These are phyloP conservation scores for Tetracladium maxilliforme DNA, from an alignment of 2,329 filamentous ascomycete genomes.

Conservation along the genomic window DNA sequence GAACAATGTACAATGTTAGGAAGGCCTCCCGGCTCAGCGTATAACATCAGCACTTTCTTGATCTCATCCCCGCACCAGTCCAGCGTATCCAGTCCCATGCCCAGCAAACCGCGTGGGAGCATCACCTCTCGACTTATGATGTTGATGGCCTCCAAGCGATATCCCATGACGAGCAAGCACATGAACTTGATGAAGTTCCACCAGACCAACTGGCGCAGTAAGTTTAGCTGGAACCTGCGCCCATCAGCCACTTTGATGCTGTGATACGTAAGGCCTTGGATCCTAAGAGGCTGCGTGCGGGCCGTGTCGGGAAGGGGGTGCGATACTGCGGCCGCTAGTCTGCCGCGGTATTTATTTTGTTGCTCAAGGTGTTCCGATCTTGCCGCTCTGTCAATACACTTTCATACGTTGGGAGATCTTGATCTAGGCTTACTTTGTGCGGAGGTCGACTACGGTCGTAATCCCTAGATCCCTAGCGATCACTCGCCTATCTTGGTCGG, in stretches of 20 bases:
- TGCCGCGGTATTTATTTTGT: too few relatives aligned
- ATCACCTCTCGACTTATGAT: slow-evolving; percentile 60
- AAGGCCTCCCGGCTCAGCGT: too few relatives aligned
- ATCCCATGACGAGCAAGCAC: slow-evolving; percentile 47
- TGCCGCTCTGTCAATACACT: slow-evolving; percentile 2
- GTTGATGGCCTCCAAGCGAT: slow-evolving; percentile 52
- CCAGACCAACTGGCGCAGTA: slow-evolving; percentile 56
- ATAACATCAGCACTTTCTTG: too few relatives aligned
- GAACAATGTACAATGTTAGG: slow-evolving; percentile 72
- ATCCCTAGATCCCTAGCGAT: too few relatives aligned
- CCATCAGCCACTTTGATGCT: slow-evolving; percentile 63
- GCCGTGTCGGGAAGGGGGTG: slow-evolving; percentile 22
- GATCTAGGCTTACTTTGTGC: slow-evolving; percentile 45
- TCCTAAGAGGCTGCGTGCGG: slow-evolving; percentile 39
- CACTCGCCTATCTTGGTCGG: slow-evolving; percentile 42
- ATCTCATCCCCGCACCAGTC: slow-evolving; percentile 52
- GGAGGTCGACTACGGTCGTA: slow-evolving; percentile 62
- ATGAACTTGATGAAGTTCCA: slow-evolving; percentile 48
- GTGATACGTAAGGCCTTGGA: slow-evolving; percentile 47
- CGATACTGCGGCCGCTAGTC: neutral
- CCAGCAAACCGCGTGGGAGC: slow-evolving; percentile 54
- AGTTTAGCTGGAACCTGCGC: slow-evolving; percentile 46
- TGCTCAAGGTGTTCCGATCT: slow-evolving; percentile 63
- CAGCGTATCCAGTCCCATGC: slow-evolving; percentile 55
- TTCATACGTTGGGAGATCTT: slow-evolving; percentile 34